phyloP scores from a whole-genome alignment of 108 stramenopile species.

The Cyclotella atomus region DNA sequence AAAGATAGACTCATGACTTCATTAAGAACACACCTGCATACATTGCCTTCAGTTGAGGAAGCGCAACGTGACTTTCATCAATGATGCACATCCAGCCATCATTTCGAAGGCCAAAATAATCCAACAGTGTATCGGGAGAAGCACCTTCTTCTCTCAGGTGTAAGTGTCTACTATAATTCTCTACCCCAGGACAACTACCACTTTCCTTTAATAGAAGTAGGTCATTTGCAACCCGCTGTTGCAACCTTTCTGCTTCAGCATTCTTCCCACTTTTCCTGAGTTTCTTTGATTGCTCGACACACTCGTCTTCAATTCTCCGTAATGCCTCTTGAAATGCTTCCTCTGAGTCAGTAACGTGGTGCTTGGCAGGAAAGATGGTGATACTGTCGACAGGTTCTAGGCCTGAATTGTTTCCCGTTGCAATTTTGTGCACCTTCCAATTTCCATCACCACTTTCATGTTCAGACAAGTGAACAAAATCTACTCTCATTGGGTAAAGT shows the following conservation, averaged over 20 bases:
- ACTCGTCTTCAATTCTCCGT: conserved; percentile 59
- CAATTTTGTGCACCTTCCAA: background rate
- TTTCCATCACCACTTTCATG: background rate
- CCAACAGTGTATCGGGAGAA: conserved; percentile 44
- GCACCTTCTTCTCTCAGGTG: background rate
- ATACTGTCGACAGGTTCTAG: background rate
- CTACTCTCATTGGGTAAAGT: conserved; percentile 42
- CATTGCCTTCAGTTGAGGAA: conserved; percentile 82
- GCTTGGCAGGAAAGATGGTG: conserved; percentile 76
- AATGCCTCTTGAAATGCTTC: conserved; percentile 57
- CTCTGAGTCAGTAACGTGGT: conserved; percentile 52
- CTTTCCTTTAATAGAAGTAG: conserved; percentile 56
- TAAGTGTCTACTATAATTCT: background rate
- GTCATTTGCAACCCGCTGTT: conserved; percentile 66
- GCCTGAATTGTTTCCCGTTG: background rate
- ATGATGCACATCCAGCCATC: conserved; percentile 70
- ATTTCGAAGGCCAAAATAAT: conserved; percentile 49
- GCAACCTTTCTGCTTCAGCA: conserved; percentile 63
- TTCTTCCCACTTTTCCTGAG: conserved; percentile 39
- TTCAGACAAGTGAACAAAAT: background rate
- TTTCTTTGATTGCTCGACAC: conserved; percentile 47
- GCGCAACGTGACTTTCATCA: conserved; percentile 81
- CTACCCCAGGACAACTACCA: conserved; percentile 64
- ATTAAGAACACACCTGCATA: too few relatives aligned
- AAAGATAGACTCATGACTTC: too few relatives aligned